phyloP scores from a whole-genome alignment of 108 stramenopile species.

The Nitzschia sp. region DNA sequence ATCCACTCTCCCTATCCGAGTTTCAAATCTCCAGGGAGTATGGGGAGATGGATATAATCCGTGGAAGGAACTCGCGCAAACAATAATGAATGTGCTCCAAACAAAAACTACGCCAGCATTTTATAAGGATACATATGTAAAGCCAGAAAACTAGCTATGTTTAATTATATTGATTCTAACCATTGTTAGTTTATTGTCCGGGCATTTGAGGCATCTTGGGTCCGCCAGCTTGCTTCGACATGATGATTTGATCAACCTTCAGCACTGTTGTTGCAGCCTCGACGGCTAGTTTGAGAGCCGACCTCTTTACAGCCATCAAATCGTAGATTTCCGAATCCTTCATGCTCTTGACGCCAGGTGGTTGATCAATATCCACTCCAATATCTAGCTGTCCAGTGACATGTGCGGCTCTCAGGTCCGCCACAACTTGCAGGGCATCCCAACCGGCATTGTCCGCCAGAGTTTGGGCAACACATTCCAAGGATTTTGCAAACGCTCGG shows the following conservation, averaged over 20 bases:
- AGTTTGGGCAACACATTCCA: conserved; percentile 94
- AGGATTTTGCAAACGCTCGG: conserved; percentile 94
- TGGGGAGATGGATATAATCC: conserved; percentile 24
- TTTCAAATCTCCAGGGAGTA: not conserved
- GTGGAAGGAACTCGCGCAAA: conserved; percentile 26
- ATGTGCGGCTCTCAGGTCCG: conserved; percentile 89
- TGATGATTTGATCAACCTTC: conserved; percentile 98
- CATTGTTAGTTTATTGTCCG: too few species aligned
- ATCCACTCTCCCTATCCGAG: conserved; percentile 39
- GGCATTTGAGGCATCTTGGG: not conserved
- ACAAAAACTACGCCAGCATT: not conserved
- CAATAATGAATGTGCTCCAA: not conserved
- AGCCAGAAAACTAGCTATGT: too few species aligned
- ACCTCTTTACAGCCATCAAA: conserved; percentile 78
- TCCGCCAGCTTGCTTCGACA: conserved; percentile 93
- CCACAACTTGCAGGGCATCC: conserved; percentile 83
- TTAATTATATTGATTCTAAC: too few species aligned
- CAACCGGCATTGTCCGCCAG: conserved; percentile 96
- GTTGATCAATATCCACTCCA: conserved; percentile 87
- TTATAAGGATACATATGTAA: too few species aligned
- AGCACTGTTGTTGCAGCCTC: conserved; percentile 97
- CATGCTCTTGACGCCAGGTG: conserved; percentile 47
- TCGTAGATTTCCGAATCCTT: conserved; percentile 75
- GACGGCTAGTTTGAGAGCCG: conserved; percentile 92
- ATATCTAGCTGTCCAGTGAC: conserved; percentile 65